Conservation (phyloP, 805 yeast genomes). For the Candida sithepensis region DNA sequence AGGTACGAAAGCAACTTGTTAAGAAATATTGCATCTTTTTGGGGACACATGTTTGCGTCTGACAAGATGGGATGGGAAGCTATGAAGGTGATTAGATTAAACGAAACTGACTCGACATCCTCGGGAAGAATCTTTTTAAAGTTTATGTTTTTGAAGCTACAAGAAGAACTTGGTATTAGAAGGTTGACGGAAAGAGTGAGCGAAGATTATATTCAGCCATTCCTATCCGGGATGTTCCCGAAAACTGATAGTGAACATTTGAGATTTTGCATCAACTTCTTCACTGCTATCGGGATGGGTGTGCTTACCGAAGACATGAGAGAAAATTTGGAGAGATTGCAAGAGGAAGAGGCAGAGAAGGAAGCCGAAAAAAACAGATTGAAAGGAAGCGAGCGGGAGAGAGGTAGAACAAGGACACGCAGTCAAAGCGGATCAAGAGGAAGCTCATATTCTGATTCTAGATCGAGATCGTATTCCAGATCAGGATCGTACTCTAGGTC, state of each 20-base stretch:
- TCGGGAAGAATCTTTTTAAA: constrained; percentile 79
- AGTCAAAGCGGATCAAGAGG: constrained; percentile 4
- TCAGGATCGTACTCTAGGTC: constrained; percentile 13
- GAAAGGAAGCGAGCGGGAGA: constrained; percentile 5
- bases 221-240: constrained; percentile 64
- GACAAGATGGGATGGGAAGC: constrained; percentile 66
- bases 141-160: constrained; percentile 74
- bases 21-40: constrained; percentile 76
- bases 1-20: constrained; percentile 69
- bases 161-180: constrained; percentile 66
- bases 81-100: constrained; percentile 52
- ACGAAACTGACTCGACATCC: constrained; percentile 72
- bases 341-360: constrained; percentile 13
- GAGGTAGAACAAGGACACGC: not conserved
- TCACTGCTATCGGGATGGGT: constrained; percentile 91
- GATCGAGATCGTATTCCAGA: constrained; percentile 11
- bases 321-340: constrained; percentile 27
- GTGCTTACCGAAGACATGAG: constrained; percentile 81
- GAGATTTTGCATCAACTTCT: constrained; percentile 81
- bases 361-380: constrained; percentile 7
- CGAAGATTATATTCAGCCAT: constrained; percentile 50
- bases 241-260: constrained; percentile 45
- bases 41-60: constrained; percentile 78
- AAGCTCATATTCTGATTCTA: constrained; percentile 6
- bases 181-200: constrained; percentile 45